phyloP scores from a whole-genome alignment of 495 filamentous ascomycete genomes.

The Talaromyces liani region DNA sequence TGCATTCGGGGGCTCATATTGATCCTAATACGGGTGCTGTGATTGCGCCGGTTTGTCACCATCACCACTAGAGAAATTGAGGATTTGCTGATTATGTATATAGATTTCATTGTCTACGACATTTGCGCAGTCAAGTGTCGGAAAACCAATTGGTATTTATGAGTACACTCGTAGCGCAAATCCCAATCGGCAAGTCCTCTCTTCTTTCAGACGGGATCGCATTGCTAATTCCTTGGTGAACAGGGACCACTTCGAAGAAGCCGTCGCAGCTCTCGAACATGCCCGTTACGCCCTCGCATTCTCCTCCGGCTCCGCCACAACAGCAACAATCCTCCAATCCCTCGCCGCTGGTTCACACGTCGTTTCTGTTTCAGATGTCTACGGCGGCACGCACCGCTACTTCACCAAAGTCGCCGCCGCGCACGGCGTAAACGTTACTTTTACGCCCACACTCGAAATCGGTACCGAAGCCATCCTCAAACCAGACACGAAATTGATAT shows the following conservation, averaged over 20 bases:
- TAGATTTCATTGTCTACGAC: conserved; percentile 94
- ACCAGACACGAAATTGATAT: conserved; percentile 86
- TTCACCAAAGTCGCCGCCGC: conserved; percentile 97
- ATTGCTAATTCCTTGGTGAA: neutral
- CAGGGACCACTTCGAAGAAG: conserved; percentile 82
- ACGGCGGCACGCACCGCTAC: conserved; percentile 95
- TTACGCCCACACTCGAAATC: conserved; percentile 82
- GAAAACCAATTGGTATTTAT: conserved; percentile 74
- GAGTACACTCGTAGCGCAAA: conserved; percentile 92
- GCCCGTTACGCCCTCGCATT: conserved; percentile 92
- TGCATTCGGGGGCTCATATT: conserved; percentile 85
- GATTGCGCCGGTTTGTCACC: conserved; percentile 63
- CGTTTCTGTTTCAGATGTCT: conserved; percentile 93
- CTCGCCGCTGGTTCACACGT: conserved; percentile 89
- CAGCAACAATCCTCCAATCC: conserved; percentile 85
- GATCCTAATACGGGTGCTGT: conserved; percentile 91
- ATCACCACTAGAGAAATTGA: neutral
- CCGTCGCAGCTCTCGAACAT: conserved; percentile 84
- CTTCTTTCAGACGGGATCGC: neutral
- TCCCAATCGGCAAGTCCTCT: conserved; percentile 60
- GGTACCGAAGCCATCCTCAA: conserved; percentile 78
- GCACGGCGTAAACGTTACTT: conserved; percentile 91
- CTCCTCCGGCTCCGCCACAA: conserved; percentile 89
- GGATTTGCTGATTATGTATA: neutral
- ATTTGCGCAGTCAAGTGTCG: conserved; percentile 78